phyloP scores from a whole-genome alignment of 768 basidiomycete genomes.

The Russula abietina region DNA sequence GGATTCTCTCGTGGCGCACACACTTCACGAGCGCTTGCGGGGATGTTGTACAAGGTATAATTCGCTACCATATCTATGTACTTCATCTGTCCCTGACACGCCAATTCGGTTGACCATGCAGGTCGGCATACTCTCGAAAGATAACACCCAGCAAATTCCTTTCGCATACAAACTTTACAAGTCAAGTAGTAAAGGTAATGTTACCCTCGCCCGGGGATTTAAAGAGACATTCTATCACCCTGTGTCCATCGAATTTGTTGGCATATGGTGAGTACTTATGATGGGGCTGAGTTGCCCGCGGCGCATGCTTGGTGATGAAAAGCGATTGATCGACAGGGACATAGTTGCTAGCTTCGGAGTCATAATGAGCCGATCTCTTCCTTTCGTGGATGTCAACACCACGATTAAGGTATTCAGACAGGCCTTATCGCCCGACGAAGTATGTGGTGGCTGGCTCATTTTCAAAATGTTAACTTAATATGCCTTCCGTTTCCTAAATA shows the following conservation, averaged over 20 bases:
- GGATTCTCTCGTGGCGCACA: conserved; percentile 75
- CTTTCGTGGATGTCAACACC: no score
- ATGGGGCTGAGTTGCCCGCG: neutral
- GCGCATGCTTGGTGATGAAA: neutral
- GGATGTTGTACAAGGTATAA: conserved; percentile 55
- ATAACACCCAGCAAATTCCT: conserved; percentile 61
- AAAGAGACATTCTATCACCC: conserved; percentile 62
- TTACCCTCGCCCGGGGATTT: conserved; percentile 54
- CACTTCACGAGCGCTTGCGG: conserved; percentile 66
- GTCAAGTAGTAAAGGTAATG: conserved; percentile 41
- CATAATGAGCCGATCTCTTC: no score
- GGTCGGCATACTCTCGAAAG: conserved; percentile 65
- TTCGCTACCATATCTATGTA: conserved; percentile 29
- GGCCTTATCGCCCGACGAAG: conserved; percentile 37
- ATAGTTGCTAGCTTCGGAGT: no score
- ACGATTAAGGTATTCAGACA: no score
- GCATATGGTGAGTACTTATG: conserved; percentile 53
- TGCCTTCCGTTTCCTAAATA: conserved; percentile 26
- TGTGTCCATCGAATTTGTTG: conserved; percentile 74
- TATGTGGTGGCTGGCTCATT: conserved; percentile 25
- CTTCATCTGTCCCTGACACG: neutral
- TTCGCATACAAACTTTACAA: conserved; percentile 74
- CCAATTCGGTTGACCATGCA: conserved; percentile 27
- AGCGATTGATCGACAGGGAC: conserved; percentile 20
- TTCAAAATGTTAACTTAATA: neutral